Evolutionary conservation across 306 rosid species (phyloP).

Genomic region (Begonia masoniana): DNA sequence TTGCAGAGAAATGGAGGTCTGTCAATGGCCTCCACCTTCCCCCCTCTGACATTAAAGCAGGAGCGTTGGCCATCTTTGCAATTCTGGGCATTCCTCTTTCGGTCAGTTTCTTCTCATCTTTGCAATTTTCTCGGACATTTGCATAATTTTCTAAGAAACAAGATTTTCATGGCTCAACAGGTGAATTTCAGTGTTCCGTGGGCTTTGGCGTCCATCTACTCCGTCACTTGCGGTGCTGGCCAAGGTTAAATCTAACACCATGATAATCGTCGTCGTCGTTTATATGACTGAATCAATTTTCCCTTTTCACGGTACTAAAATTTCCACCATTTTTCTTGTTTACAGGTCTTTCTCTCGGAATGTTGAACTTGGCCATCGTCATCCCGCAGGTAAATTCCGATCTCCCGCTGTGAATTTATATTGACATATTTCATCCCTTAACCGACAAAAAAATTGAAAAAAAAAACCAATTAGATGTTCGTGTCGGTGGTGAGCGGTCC

Average conservation of each 20-base stretch:
- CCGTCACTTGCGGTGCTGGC: slow-evolving; percentile 56
- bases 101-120: slow-evolving; percentile 18
- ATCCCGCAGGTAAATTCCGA: slow-evolving; percentile 46
- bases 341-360: slow-evolving; percentile 76
- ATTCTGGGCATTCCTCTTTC: slow-evolving; percentile 65
- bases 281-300: neutral
- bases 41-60: slow-evolving; percentile 23
- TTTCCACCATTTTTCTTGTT: neutral
- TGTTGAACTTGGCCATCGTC: slow-evolving; percentile 61
- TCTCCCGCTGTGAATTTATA: too few relatives aligned
- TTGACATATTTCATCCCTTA: too few relatives aligned
- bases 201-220: slow-evolving; percentile 87
- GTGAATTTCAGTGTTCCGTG: slow-evolving; percentile 75
- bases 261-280: too few relatives aligned
- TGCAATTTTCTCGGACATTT: too few relatives aligned
- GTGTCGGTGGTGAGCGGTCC: slow-evolving; percentile 66
- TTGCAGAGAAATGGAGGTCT: slow-evolving; percentile 23
- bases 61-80: slow-evolving; percentile 61
- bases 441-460: neutral
- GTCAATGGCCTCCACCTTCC: slow-evolving; percentile 18
- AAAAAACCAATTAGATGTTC: slow-evolving; percentile 35
- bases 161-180: slow-evolving; percentile 18
- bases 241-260: slow-evolving; percentile 31
- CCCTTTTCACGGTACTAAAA: neutral
- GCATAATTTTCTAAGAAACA: too few relatives aligned